Conservation (phyloP, 257 asterid species). For the Scutellaria galericulata region DNA sequence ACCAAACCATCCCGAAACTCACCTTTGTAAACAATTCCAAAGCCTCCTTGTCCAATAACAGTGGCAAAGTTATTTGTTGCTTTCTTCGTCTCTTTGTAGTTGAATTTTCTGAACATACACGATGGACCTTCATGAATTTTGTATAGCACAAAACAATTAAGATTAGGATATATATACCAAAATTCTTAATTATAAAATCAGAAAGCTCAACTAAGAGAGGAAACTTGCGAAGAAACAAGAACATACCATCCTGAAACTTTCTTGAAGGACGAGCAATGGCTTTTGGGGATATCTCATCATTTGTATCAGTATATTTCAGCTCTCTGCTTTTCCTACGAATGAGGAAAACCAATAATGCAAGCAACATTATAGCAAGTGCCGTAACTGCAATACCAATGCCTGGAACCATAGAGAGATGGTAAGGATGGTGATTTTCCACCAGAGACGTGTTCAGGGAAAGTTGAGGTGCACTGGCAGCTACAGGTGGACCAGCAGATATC, state of each 20-base stretch:
- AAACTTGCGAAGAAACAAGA: constrained; percentile 24
- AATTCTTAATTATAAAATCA: background rate
- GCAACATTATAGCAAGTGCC: constrained; percentile 54
- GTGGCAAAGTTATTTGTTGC: constrained; percentile 82
- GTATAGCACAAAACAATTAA: constrained; percentile 16
- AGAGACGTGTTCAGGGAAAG: constrained; percentile 46
- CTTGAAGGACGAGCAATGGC: constrained; percentile 54
- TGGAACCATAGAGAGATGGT: constrained; percentile 67
- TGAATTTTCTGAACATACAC: constrained; percentile 77
- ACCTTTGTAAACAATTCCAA: constrained; percentile 85
- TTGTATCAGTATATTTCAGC: constrained; percentile 55
- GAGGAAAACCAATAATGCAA: constrained; percentile 61
- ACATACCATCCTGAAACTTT: constrained; percentile 75
- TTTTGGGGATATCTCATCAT: constrained; percentile 50
- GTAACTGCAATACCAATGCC: constrained; percentile 73
- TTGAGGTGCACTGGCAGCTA: constrained; percentile 71
- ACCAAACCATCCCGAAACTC: constrained; percentile 70
- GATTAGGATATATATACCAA: constrained; percentile 19
- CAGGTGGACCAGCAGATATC: constrained; percentile 58
- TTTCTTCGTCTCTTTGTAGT: constrained; percentile 84
- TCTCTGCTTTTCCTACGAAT: constrained; percentile 69
- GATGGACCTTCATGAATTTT: constrained; percentile 67
- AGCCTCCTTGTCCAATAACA: constrained; percentile 91
- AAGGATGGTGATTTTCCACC: constrained; percentile 53
- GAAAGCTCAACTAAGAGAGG: constrained; percentile 23